Conservation (phyloP, 2,329 filamentous ascomycete genomes). For the Waltergamsia citrina region DNA sequence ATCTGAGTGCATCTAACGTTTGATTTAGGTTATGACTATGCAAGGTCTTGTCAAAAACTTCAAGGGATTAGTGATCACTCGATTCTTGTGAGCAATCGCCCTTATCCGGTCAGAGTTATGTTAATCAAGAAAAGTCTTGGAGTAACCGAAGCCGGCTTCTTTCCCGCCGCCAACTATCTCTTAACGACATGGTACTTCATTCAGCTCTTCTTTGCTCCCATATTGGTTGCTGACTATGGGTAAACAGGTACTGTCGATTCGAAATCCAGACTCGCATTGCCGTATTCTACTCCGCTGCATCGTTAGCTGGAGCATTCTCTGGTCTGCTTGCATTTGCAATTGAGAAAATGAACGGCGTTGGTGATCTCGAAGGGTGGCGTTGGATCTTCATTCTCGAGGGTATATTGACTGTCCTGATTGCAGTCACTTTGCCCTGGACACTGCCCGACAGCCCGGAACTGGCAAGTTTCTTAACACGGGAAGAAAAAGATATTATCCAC, state of each 20-base stretch:
- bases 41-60: slow-evolving; percentile 33
- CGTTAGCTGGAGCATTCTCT: slow-evolving; percentile 13
- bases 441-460: slow-evolving; percentile 20
- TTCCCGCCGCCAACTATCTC: slow-evolving; percentile 11
- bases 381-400: slow-evolving; percentile 16
- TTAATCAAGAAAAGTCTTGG: slow-evolving; percentile 31
- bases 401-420: slow-evolving; percentile 19
- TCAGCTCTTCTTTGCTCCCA: too few species aligned
- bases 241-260: too few species aligned
- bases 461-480: not conserved
- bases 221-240: too few species aligned
- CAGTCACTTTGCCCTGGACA: slow-evolving; percentile 34
- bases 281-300: slow-evolving; percentile 16
- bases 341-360: slow-evolving; percentile 12
- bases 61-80: slow-evolving; percentile 29
- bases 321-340: slow-evolving; percentile 13
- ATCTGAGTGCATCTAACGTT: too few species aligned
- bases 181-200: not conserved
- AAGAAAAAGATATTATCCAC: slow-evolving; percentile 3
- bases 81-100: too few species aligned
- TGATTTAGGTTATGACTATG: too few species aligned
- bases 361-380: slow-evolving; percentile 10
- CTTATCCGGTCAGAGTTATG: too few species aligned
- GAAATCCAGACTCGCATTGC: slow-evolving; percentile 11
- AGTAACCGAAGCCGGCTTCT: slow-evolving; percentile 29